Evolutionary conservation across 2,329 filamentous ascomycete genomes (phyloP).

Genomic region (Ophiostoma ips): DNA sequence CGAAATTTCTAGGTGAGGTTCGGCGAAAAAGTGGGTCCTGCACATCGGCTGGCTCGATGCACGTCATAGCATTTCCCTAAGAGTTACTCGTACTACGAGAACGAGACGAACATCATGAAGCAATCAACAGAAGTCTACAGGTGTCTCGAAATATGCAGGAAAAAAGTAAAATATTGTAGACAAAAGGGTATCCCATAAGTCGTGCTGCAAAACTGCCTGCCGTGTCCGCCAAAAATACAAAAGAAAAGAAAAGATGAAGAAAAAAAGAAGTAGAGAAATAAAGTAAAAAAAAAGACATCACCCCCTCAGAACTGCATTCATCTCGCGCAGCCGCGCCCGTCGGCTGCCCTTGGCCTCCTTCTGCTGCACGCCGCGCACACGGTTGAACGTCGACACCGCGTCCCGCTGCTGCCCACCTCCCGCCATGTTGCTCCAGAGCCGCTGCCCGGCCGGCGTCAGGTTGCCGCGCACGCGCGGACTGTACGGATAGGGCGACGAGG

Average conservation of each 20-base stretch:
- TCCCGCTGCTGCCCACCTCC: constrained; percentile 20
- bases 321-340: constrained; percentile 10
- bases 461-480: constrained; percentile 42
- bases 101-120: too few species aligned
- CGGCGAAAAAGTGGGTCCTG: constrained; percentile 3
- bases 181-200: too few species aligned
- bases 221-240: too few species aligned
- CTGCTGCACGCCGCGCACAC: not conserved
- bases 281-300: not conserved
- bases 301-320: not conserved
- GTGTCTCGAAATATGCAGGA: too few species aligned
- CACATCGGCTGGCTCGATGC: too few species aligned
- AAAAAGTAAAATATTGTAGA: too few species aligned
- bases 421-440: constrained; percentile 47
- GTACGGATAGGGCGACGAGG: constrained; percentile 51
- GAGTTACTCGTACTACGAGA: too few species aligned
- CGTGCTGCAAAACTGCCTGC: too few species aligned
- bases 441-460: constrained; percentile 62
- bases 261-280: too few species aligned
- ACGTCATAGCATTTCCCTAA: too few species aligned
- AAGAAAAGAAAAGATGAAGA: too few species aligned
- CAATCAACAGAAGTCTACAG: too few species aligned
- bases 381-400: constrained; percentile 10
- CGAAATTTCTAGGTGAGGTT: constrained; percentile 1
- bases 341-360: constrained; percentile 8